These are phyloP conservation scores for Xylariales sp. DNA, from an alignment of 2,329 filamentous ascomycete species.

Conservation along the genomic window DNA sequence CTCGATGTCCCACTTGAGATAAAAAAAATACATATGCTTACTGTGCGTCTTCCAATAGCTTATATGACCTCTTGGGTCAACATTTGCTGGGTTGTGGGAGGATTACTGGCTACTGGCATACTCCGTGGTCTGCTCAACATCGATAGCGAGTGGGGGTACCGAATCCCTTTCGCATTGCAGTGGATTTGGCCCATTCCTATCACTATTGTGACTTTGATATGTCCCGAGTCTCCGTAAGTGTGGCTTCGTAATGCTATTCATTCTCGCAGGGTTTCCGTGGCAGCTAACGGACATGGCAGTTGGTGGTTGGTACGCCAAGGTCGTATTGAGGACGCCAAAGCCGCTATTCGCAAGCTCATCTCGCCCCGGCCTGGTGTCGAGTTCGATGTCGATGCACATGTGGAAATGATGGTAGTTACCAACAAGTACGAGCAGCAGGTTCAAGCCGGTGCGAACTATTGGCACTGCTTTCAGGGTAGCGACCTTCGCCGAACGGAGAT, in stretches of 20 bases:
- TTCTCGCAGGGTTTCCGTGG: too few species aligned
- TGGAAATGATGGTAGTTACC: slow-evolving; percentile 24
- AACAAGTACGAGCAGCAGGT: slow-evolving; percentile 1
- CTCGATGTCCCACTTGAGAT: too few species aligned
- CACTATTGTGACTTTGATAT: slow-evolving; percentile 23
- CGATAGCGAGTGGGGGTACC: slow-evolving; percentile 26
- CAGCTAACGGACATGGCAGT: too few species aligned
- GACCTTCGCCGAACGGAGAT: slow-evolving; percentile 29
- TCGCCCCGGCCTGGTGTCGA: slow-evolving; percentile 22
- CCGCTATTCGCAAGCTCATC: slow-evolving; percentile 22
- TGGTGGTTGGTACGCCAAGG: slow-evolving; percentile 32
- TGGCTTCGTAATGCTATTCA: too few species aligned
- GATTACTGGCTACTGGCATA: slow-evolving; percentile 29
- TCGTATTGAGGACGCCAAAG: slow-evolving; percentile 20
- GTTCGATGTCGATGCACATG: slow-evolving; percentile 33
- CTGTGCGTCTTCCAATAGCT: slow-evolving; percentile 16
- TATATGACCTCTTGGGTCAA: slow-evolving; percentile 22
- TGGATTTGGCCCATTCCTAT: slow-evolving; percentile 33
- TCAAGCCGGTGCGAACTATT: slow-evolving; percentile 23
- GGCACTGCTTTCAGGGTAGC: slow-evolving; percentile 30
- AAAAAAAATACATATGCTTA: too few species aligned
- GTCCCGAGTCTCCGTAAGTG: slow-evolving; percentile 35
- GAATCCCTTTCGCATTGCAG: slow-evolving; percentile 32
- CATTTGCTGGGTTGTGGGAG: slow-evolving; percentile 32
- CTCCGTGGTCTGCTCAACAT: slow-evolving; percentile 22